phyloP scores from a whole-genome alignment of 1,284 basidiomycete species.

The Athelia psychrophila region DNA sequence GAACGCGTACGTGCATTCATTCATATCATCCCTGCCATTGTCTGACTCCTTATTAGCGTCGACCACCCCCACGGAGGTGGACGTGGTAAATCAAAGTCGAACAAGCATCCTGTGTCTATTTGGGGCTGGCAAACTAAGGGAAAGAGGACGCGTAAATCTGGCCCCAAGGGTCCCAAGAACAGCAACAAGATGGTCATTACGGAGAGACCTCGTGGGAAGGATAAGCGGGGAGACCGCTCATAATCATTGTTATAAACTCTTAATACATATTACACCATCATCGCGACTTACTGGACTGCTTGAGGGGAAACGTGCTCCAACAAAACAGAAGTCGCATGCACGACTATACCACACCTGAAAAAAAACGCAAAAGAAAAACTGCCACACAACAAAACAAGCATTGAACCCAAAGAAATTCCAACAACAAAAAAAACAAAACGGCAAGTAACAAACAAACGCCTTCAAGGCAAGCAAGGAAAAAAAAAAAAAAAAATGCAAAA shows the following conservation, averaged over 20 bases:
- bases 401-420: no score
- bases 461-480: no score
- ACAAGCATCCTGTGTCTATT: constrained; percentile 88
- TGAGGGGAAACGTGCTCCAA: no score
- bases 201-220: constrained; percentile 84
- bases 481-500: no score
- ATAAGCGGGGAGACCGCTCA: constrained; percentile 41
- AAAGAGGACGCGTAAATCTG: constrained; percentile 89
- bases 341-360: no score
- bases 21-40: constrained; percentile 2
- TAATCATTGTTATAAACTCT: neutral
- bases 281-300: no score
- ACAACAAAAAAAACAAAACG: no score
- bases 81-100: constrained; percentile 95
- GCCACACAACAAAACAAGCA: no score
- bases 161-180: constrained; percentile 80
- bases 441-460: no score
- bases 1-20: constrained; percentile 74
- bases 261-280: no score
- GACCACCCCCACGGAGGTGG: constrained; percentile 99
- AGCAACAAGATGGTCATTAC: constrained; percentile 95
- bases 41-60: constrained; percentile 39
- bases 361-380: no score
- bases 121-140: constrained; percentile 94
- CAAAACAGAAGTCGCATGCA: no score